Evolutionary conservation across 495 filamentous ascomycete species (phyloP), one percentile per base, ranked within the genome.

Genomic region (Penicillium chermesinum): DNA sequence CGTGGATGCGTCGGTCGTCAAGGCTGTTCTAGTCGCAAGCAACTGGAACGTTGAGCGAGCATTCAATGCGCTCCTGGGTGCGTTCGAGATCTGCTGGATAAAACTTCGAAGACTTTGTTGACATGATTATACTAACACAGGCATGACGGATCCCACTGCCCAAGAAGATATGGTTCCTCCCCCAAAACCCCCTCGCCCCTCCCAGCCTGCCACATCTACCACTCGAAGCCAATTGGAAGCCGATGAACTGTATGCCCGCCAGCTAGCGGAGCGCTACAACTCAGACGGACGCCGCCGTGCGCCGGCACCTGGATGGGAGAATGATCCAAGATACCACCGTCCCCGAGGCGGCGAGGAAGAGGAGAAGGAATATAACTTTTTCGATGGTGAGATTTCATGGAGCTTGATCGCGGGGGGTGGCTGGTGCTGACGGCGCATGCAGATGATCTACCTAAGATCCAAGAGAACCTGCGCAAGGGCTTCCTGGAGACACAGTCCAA

Each of bases 401-500:
- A 15, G 3, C 6, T n/a, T n/a, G 5, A 37, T 37, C 35, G 34
- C 46, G 35, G 2, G 25, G 25, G n/a, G 25, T 10, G 5, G 32
- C 41, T 19, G 27, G 10, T 44, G 41, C 52, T 59, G 30, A 61
- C 48, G 20, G 9, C 32, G 34, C 33, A 33, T 44, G 45, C 56
- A 79, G 93, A 98, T 59, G 93, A 98, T 55, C 77, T 98, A 37
- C 93, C 93, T 2, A 83, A 91, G 39, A 96, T 98, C 63, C 85
- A 83, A 49, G 88, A 95, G 59, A 96, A 94, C 52, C 80, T 98
- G 53, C 86, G 83, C 57, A 95, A 97, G 70, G 93, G 93, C 1
- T 97, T 98, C 69, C 46, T 93, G 33, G 89, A 97, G 52, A 98
- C 93, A 17, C 93, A 98, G 71, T 80, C 77, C 10, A 95, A 85